phyloP scores from a whole-genome alignment of 1,284 basidiomycete species.

The Microbotryum saponariae region DNA sequence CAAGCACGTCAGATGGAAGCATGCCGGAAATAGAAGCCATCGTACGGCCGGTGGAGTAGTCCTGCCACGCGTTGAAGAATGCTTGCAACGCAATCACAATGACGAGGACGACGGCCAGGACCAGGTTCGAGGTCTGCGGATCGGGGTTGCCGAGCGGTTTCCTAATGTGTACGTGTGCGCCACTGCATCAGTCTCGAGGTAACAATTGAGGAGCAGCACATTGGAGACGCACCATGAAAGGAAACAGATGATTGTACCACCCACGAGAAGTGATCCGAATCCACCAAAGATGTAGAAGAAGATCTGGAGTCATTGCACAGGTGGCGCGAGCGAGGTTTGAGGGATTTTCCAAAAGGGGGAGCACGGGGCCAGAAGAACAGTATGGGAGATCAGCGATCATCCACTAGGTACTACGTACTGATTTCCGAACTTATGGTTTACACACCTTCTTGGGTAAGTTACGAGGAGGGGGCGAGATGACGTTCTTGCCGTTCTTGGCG shows the following conservation, averaged over 20 bases:
- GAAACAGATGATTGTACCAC: conserved; percentile 47
- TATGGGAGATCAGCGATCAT: neutral
- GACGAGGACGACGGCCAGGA: conserved; percentile 45
- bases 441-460: conserved; percentile 13
- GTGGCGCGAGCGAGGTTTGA: too few relatives aligned
- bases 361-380: neutral
- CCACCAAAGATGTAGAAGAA: conserved; percentile 48
- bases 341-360: neutral
- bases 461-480: conserved; percentile 45
- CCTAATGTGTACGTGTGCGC: conserved; percentile 37
- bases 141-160: conserved; percentile 45
- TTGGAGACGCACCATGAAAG: conserved; percentile 42
- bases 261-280: conserved; percentile 54
- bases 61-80: conserved; percentile 48
- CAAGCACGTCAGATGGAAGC: conserved; percentile 44
- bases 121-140: conserved; percentile 46
- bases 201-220: conserved; percentile 2
- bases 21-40: conserved; percentile 47
- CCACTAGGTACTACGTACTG: too few relatives aligned
- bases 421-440: too few relatives aligned
- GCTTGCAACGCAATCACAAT: conserved; percentile 47
- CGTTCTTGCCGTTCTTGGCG: conserved; percentile 47
- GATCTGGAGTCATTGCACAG: conserved; percentile 32
- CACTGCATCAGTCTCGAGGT: neutral
- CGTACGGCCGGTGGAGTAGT: conserved; percentile 43